Percentiles rank a stretch among this genome's conserved stretches.
Evolutionary conservation across 352 stramenopile species (phyloP).

Genomic region (Thraustochytrium striatum): DNA sequence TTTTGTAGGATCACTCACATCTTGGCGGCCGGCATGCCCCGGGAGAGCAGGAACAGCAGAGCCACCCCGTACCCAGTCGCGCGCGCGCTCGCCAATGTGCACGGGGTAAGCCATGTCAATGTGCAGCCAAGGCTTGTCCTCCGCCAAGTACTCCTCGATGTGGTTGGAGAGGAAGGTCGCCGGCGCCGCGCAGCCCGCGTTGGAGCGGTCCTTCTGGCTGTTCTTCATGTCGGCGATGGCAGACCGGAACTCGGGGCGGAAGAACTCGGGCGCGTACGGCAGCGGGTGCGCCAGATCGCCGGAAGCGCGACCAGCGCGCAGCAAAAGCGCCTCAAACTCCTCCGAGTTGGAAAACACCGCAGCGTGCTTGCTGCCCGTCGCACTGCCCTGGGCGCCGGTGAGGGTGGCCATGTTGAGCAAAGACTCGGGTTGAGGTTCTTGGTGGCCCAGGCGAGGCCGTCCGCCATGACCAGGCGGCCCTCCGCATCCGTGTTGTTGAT

Average conservation of each 20-base stretch:
- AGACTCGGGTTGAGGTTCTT: conserved; percentile 79
- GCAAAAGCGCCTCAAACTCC: conserved; percentile 71
- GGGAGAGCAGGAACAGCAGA: conserved; percentile 62
- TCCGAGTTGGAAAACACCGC: conserved; percentile 82
- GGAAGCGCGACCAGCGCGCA: conserved; percentile 72
- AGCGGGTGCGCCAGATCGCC: conserved; percentile 86
- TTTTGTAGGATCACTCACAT: too few species aligned
- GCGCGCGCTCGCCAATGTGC: conserved; percentile 67
- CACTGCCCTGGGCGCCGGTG: conserved; percentile 85
- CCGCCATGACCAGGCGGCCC: conserved; percentile 83
- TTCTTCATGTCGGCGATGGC: conserved; percentile 95
- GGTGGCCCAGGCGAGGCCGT: conserved; percentile 84
- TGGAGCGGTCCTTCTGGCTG: conserved; percentile 83
- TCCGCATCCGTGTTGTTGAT: conserved; percentile 96
- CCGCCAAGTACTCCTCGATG: conserved; percentile 71
- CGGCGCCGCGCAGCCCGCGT: conserved; percentile 84
- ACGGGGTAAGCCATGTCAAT: conserved; percentile 89
- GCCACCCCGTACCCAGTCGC: conserved; percentile 88
- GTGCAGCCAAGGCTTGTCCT: conserved; percentile 80
- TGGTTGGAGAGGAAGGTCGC: conserved; percentile 90
- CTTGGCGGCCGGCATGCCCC: too few species aligned
- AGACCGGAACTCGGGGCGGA: conserved; percentile 82
- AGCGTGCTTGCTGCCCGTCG: conserved; percentile 83
- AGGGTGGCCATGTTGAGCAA: conserved; percentile 94
- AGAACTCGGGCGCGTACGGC: conserved; percentile 86